phyloP scores from a whole-genome alignment of 345 rosid genomes.

The Microthlaspi erraticum region DNA sequence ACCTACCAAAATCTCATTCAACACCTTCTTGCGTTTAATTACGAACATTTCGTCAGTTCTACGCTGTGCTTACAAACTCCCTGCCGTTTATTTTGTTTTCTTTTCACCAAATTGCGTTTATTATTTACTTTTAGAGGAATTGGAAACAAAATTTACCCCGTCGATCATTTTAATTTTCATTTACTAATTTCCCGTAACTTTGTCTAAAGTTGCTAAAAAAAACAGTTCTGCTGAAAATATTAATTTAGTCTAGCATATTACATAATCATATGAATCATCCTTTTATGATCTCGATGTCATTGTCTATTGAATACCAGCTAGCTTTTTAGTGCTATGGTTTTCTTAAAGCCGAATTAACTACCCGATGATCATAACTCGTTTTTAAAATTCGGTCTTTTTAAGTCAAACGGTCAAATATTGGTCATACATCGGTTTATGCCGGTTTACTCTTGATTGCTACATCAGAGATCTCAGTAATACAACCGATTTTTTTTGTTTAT shows the following conservation, averaged over 20 bases:
- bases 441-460: not conserved
- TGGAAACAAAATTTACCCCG: not conserved
- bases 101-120: not conserved
- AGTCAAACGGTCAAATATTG: slow-evolving; percentile 19
- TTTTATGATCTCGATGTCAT: not conserved
- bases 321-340: not conserved
- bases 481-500: not conserved
- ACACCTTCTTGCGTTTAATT: not conserved
- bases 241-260: not conserved
- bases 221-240: not conserved
- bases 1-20: not conserved
- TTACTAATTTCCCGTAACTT: not conserved
- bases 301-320: not conserved
- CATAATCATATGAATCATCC: not conserved
- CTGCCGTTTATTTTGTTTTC: not conserved
- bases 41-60: slow-evolving; percentile 29
- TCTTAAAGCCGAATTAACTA: not conserved
- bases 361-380: not conserved
- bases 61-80: slow-evolving; percentile 12
- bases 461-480: not conserved
- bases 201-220: not conserved
- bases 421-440: slow-evolving; percentile 22
- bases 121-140: not conserved
- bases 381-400: not conserved
- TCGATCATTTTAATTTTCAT: not conserved